Base-by-base conservation (phyloP, 2,329 filamentous ascomycete genomes). In the Neoscytalidium dimidiatum region DNA sequence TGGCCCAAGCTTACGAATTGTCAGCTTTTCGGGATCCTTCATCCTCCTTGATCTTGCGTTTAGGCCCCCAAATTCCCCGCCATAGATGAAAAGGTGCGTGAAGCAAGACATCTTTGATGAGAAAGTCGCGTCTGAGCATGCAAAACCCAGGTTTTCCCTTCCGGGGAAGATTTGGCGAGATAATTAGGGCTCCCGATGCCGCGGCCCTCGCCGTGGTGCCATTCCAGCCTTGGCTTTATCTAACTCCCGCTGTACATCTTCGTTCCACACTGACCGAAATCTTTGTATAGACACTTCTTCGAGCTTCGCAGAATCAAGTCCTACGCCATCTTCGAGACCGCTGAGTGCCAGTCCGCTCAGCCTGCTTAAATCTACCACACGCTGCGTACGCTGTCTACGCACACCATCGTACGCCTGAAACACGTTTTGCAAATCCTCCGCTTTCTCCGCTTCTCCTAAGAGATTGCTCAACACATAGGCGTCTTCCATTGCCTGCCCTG, bases 401-500 rank as follows among this genome's bases (percentile, higher is more conserved):
- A 76, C 69, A 4, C 64, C 46, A 66, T 81, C 77, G 61, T 74
- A 81, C 2, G 73, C 76, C 35, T 65, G 56, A 63, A 80, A 79
- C 1, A 77, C 77, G 23, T 62, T 66, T 61, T 70, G 69, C 4
- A 80, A 67, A 38, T 67, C 53, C 3, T 64, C 67, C 17, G 58
- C 21, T 5, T 29, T 57, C 4, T 64, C 49, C 2, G 62, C 64
- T 17, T 46, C 31, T 19, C 68, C 68, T 46, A 83, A 67, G 2
- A 82, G 67, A 17, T 70, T 71, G 9, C 76, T 76, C 21, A 84
- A 73, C 0, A 80, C 71, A 21, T 83, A 76, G 1, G 80, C 80
- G 65, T 87, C 85, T 70, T 87, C 85, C 62, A 87, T 79, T 8
- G 84, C 85, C 69, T 83, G 81, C 1, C 85, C 83, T 1, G 85